Evolutionary conservation across 2,329 filamentous ascomycete genomes (phyloP).

Genomic region (Talaromyces sp.): DNA sequence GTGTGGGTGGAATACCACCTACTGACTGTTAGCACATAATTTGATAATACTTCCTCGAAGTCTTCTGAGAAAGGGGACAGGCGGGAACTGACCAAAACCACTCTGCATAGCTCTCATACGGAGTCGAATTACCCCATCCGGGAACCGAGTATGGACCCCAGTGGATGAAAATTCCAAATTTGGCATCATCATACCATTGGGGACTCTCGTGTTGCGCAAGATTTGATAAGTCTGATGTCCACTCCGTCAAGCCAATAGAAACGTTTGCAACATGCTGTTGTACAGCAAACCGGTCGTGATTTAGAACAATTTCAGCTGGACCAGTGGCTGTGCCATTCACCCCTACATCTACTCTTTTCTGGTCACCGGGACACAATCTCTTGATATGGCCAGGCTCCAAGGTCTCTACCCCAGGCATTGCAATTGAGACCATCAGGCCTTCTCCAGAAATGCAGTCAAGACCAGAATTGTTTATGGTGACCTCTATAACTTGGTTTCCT

Average conservation of each 20-base stretch:
- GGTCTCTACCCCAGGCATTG: constrained; percentile 25
- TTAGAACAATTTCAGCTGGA: constrained; percentile 23
- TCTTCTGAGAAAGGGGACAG: not conserved
- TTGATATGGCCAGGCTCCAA: constrained; percentile 31
- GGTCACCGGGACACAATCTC: constrained; percentile 45
- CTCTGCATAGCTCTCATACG: constrained; percentile 41
- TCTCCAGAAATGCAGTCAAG: constrained; percentile 33
- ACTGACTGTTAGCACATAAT: constrained; percentile 19
- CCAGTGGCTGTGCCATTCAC: constrained; percentile 31
- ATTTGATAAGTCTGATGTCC: constrained; percentile 13
- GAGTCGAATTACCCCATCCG: constrained; percentile 49
- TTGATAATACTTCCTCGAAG: not conserved
- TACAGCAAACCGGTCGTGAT: not conserved
- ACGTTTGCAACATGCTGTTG: not conserved
- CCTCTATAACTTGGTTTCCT: constrained; percentile 42
- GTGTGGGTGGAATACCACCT: constrained; percentile 52
- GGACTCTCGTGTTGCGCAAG: constrained; percentile 42
- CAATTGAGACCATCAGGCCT: constrained; percentile 31
- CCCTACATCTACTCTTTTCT: constrained; percentile 39
- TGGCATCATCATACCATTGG: constrained; percentile 54
- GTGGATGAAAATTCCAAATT: constrained; percentile 61
- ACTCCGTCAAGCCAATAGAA: constrained; percentile 11
- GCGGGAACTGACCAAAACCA: constrained; percentile 26
- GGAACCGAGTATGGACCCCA: constrained; percentile 58
- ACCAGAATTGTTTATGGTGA: constrained; percentile 39